A percentile compares a stretch with the other conserved stretches of the same genome.
Conservation (phyloP, 2,329 filamentous ascomycete species). For the Diaporthe destruens region DNA sequence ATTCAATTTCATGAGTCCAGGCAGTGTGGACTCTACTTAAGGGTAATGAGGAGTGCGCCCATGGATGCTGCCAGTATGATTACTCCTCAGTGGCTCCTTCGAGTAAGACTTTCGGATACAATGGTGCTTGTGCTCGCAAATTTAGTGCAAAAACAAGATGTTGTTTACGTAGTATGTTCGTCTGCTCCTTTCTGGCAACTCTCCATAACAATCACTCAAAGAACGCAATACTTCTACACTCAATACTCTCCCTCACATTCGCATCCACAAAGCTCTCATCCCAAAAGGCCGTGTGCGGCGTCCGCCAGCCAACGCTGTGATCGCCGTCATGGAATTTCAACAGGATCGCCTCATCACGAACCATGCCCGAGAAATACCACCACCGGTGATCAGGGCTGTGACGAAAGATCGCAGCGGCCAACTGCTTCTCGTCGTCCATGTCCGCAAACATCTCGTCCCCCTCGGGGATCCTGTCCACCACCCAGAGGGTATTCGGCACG, state of each 20-base stretch:
- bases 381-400: constrained; percentile 33
- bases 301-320: constrained; percentile 37
- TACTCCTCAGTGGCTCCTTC: neutral
- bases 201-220: neutral
- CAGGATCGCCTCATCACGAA: neutral
- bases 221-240: constrained; percentile 29
- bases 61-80: neutral
- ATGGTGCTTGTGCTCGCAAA: neutral
- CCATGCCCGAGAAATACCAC: constrained; percentile 21
- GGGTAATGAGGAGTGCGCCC: too few relatives aligned
- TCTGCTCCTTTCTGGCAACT: neutral
- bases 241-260: constrained; percentile 41
- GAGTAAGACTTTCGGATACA: neutral
- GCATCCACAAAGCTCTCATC: constrained; percentile 39
- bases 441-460: constrained; percentile 46
- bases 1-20: too few relatives aligned
- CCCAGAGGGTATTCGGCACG: constrained; percentile 17
- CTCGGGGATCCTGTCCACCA: constrained; percentile 45
- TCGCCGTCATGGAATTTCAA: constrained; percentile 42
- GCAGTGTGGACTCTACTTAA: too few relatives aligned
- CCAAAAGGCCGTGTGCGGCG: constrained; percentile 42
- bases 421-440: constrained; percentile 39
- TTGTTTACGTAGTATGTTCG: neutral
- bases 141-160: neutral
- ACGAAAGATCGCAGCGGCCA: constrained; percentile 40